These are phyloP conservation scores for Lactifluus volemus DNA, from an alignment of 768 basidiomycete species.

Conservation along the genomic window DNA sequence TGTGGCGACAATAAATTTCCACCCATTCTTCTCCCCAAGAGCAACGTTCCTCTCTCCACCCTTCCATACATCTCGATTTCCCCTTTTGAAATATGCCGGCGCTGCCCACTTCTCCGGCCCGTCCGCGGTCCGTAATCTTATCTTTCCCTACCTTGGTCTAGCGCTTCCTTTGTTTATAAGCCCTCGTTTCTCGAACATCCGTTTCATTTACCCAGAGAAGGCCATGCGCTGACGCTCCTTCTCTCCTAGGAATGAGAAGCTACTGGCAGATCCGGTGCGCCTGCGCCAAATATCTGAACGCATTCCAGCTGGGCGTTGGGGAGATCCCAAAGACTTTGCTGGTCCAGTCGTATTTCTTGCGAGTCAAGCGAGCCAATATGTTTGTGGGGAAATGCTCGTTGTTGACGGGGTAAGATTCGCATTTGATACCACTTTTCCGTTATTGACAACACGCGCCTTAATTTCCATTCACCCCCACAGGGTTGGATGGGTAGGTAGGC, in stretches of 20 bases:
- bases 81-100: background rate
- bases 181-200: slow-evolving; percentile 3
- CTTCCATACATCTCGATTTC: slow-evolving; percentile 6
- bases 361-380: slow-evolving; percentile 53
- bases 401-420: slow-evolving; percentile 55
- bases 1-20: slow-evolving; percentile 18
- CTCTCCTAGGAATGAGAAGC: slow-evolving; percentile 48
- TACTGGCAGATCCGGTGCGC: slow-evolving; percentile 52
- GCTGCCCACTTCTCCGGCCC: slow-evolving; percentile 10
- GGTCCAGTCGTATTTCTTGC: slow-evolving; percentile 62
- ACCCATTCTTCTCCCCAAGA: background rate
- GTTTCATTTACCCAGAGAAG: slow-evolving; percentile 12
- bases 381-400: slow-evolving; percentile 58
- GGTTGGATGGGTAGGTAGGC: slow-evolving; percentile 26
- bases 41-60: slow-evolving; percentile 2
- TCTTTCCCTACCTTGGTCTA: slow-evolving; percentile 2
- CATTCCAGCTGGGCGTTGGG: slow-evolving; percentile 64
- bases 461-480: slow-evolving; percentile 10
- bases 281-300: slow-evolving; percentile 61
- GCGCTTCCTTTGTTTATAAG: background rate
- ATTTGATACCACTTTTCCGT: background rate
- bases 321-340: slow-evolving; percentile 54
- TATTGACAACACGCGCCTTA: slow-evolving; percentile 3
- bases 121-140: slow-evolving; percentile 18
- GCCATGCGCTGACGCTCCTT: slow-evolving; percentile 1